Conservation (phyloP, 2,329 filamentous ascomycete species). For the Graphiopsis chlorocephala region DNA sequence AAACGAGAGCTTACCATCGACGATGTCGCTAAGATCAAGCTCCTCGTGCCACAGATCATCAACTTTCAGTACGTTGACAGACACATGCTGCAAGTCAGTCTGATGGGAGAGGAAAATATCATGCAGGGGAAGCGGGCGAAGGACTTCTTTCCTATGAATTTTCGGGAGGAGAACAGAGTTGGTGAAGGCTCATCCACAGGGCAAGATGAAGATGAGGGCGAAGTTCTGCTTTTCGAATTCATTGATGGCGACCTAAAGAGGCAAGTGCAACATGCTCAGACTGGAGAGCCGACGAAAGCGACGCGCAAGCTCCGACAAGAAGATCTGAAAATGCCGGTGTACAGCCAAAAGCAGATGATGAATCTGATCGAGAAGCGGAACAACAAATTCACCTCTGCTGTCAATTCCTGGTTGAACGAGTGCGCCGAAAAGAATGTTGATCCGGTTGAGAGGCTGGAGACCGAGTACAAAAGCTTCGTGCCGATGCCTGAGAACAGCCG, state of each 20-base stretch:
- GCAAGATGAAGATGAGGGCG: constrained; percentile 38
- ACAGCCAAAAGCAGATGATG: constrained; percentile 88
- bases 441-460: constrained; percentile 63
- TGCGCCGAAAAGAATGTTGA: constrained; percentile 66
- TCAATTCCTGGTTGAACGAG: constrained; percentile 72
- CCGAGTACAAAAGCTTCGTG: constrained; percentile 59
- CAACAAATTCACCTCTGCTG: constrained; percentile 72
- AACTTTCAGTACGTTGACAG: constrained; percentile 86
- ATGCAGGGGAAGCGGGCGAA: constrained; percentile 58
- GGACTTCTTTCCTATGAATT: constrained; percentile 47
- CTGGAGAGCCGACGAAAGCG: constrained; percentile 67
- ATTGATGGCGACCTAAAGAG: constrained; percentile 86
- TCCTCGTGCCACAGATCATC: constrained; percentile 72
- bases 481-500: constrained; percentile 56
- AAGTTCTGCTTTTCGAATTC: constrained; percentile 89
- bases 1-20: constrained; percentile 66
- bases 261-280: constrained; percentile 69
- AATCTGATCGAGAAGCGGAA: constrained; percentile 87
- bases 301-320: constrained; percentile 70
- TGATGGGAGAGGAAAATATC: constrained; percentile 66
- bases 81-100: constrained; percentile 74
- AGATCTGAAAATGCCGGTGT: constrained; percentile 86
- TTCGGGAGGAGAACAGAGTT: constrained; percentile 34
- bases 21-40: constrained; percentile 79
- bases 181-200: constrained; percentile 28